phyloP scores from a whole-genome alignment of 176 grass and related monocot species.

The Melocanna baccifera region DNA sequence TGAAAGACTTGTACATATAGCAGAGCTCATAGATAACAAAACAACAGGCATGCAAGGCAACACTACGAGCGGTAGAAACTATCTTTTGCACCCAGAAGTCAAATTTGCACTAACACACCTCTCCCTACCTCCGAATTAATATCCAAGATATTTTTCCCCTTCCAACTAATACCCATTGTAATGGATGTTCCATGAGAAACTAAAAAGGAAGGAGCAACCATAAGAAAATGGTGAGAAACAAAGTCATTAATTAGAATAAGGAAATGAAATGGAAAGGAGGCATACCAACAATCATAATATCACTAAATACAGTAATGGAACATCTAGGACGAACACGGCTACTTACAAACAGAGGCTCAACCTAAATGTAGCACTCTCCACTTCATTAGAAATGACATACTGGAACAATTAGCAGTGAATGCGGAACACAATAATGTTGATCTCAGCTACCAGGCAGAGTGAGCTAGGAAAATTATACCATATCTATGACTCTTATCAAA shows the following conservation, averaged over 20 bases:
- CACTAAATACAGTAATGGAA: neutral
- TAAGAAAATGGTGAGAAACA: neutral
- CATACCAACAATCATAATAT: neutral
- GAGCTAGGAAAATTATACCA: neutral
- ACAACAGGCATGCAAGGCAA: neutral
- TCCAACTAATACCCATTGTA: neutral
- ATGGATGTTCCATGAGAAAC: neutral
- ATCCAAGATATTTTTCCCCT: neutral
- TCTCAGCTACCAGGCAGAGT: neutral
- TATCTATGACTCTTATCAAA: neutral
- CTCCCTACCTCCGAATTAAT: neutral
- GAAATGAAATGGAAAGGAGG: neutral
- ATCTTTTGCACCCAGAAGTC: neutral
- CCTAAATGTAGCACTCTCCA: neutral
- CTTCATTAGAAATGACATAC: neutral
- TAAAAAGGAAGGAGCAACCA: neutral
- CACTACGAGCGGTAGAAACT: neutral
- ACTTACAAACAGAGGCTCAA: neutral
- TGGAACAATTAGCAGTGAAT: neutral
- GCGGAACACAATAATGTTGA: neutral
- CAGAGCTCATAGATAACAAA: neutral
- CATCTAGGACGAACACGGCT: neutral
- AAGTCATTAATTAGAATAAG: neutral
- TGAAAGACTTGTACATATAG: neutral
- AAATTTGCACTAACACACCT: neutral